These are phyloP conservation scores for Brassica juncea DNA, from an alignment of 345 rosid genomes.

Conservation along the genomic window DNA sequence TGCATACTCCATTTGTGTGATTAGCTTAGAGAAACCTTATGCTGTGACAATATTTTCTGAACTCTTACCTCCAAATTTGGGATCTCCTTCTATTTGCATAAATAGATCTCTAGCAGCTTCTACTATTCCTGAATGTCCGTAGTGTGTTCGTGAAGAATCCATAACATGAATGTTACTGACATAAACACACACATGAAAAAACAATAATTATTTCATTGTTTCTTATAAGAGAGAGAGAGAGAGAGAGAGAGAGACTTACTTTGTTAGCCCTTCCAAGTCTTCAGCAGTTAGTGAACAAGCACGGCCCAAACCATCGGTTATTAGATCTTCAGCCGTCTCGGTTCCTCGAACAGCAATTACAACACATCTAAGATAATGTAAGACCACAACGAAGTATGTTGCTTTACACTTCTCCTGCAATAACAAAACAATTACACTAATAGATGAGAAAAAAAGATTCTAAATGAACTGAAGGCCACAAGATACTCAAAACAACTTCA, in stretches of 20 bases:
- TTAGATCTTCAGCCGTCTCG: conserved; percentile 94
- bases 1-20: conserved; percentile 30
- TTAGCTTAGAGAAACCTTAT: conserved; percentile 13
- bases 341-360: conserved; percentile 92
- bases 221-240: not conserved
- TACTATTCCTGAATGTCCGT: conserved; percentile 82
- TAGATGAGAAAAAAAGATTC: conserved; percentile 9
- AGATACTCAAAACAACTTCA: conserved; percentile 10
- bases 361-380: conserved; percentile 66
- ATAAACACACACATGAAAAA: conserved; percentile 4
- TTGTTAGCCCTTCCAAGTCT: conserved; percentile 79
- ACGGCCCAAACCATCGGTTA: conserved; percentile 85
- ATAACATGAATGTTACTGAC: conserved; percentile 45
- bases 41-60: not conserved
- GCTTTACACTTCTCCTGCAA: conserved; percentile 77
- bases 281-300: conserved; percentile 60
- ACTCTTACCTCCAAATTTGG: conserved; percentile 45
- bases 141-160: conserved; percentile 66
- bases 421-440: conserved; percentile 11
- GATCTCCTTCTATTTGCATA: conserved; percentile 77
- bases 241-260: conserved; percentile 45
- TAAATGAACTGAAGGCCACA: not conserved
- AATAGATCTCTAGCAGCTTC: conserved; percentile 85
- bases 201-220: not conserved
- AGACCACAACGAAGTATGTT: conserved; percentile 83